A percentile compares a stretch with the other conserved stretches of the same genome.
Conservation (phyloP, 2,329 filamentous ascomycete species). For the Exophiala bonariae region DNA sequence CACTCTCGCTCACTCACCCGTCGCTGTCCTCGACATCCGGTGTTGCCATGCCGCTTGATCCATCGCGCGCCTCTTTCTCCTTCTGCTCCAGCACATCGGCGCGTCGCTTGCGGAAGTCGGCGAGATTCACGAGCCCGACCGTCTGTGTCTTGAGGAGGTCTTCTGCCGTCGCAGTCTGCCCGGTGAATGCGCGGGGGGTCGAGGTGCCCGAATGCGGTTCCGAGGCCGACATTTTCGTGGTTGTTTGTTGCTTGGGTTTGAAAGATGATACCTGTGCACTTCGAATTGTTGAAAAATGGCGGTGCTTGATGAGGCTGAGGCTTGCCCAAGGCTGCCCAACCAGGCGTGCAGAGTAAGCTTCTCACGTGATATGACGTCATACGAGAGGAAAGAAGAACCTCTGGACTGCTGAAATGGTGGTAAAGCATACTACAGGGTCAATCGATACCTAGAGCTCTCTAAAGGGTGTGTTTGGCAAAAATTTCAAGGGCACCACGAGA, state of each 20-base stretch:
- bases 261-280: conserved; percentile 7
- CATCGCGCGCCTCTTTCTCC: conserved; percentile 74
- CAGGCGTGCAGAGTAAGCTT: too few species aligned
- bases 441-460: too few species aligned
- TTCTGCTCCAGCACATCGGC: conserved; percentile 92
- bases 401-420: too few species aligned
- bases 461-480: too few species aligned
- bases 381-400: too few species aligned
- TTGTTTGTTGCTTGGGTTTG: background rate
- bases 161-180: conserved; percentile 74
- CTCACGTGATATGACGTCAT: too few species aligned
- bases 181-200: conserved; percentile 62
- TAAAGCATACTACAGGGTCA: too few species aligned
- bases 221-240: conserved; percentile 29
- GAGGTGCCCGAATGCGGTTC: conserved; percentile 42
- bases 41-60: conserved; percentile 46
- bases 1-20: too few species aligned
- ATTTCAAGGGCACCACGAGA: too few species aligned
- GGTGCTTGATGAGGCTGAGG: too few species aligned
- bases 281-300: conserved; percentile 6
- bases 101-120: conserved; percentile 93
- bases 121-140: conserved; percentile 86
- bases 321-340: too few species aligned
- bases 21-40: conserved; percentile 55
- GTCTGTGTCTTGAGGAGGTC: conserved; percentile 82